Conservation (phyloP, 73 alveolate species). For the Blepharisma japonicum region DNA sequence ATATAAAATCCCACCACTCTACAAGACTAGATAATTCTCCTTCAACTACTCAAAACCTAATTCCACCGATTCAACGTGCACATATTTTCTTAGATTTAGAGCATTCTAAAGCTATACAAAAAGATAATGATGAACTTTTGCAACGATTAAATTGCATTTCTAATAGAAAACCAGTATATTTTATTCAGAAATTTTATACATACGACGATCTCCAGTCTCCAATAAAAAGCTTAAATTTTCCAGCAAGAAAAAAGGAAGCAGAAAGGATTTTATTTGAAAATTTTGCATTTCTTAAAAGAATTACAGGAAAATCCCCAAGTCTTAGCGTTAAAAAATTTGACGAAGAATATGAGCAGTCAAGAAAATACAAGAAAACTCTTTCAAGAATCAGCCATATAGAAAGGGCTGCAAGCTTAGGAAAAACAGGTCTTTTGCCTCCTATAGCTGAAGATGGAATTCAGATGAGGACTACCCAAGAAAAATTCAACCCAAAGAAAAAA, state of each 20-base stretch:
- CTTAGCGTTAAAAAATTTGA: not conserved
- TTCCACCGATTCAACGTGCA: not conserved
- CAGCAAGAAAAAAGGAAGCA: constrained; percentile 26
- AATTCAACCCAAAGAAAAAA: too few species aligned
- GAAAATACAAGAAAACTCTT: not conserved
- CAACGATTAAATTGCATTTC: not conserved
- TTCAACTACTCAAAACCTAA: not conserved
- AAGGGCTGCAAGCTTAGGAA: too few species aligned
- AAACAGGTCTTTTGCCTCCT: too few species aligned
- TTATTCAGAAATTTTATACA: not conserved
- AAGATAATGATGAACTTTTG: not conserved
- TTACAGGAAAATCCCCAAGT: not conserved
- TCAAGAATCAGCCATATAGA: not conserved
- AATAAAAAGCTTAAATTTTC: not conserved
- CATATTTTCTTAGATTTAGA: not conserved
- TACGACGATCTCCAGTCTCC: not conserved
- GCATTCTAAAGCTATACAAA: not conserved
- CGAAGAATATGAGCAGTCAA: not conserved
- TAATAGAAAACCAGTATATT: not conserved
- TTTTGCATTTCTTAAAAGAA: not conserved
- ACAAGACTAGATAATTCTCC: constrained; percentile 18
- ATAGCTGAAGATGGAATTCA: too few species aligned
- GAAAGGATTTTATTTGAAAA: not conserved
- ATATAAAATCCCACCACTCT: constrained; percentile 10
- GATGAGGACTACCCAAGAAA: too few species aligned